A percentile compares a stretch with the other conserved stretches of the same genome.
phyloP scores from a whole-genome alignment of 495 filamentous ascomycete species.

The Ascobolus immersus region DNA sequence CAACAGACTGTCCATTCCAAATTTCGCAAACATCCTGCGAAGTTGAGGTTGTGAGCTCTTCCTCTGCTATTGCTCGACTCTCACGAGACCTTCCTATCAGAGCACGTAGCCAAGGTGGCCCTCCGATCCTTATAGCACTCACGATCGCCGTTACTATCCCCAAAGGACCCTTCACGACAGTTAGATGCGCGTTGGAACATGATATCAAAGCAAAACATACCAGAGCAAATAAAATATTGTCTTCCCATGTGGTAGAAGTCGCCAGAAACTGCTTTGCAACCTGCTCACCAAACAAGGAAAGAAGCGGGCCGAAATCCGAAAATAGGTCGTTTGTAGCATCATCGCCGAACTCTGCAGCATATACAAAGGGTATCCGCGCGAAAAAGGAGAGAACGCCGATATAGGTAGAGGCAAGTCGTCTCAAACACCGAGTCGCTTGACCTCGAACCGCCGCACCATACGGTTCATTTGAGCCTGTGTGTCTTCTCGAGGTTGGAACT shows the following conservation, averaged over 20 bases:
- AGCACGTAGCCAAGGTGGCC: conserved; percentile 13
- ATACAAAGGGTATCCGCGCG: no score
- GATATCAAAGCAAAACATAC: no score
- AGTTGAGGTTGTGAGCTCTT: conserved; percentile 16
- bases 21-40: conserved; percentile 15
- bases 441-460: no score
- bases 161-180: conserved; percentile 27
- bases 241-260: conserved; percentile 1
- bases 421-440: no score
- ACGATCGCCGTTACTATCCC: conserved; percentile 30
- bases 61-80: conserved; percentile 11
- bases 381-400: no score
- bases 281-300: conserved; percentile 29
- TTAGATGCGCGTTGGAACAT: no score
- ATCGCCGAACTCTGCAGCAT: no score
- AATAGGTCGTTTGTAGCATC: conserved; percentile 10
- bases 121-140: conserved; percentile 26
- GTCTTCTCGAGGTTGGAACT: no score
- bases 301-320: conserved; percentile 14
- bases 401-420: no score
- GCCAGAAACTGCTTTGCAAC: conserved; percentile 29
- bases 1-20: conserved; percentile 9
- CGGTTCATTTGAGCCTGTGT: no score
- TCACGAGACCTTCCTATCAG: conserved; percentile 13
- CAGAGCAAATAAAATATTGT: conserved; percentile 3